Evolutionary conservation across 2,329 filamentous ascomycete genomes (phyloP).

Genomic region (Dactylellina cionopaga): DNA sequence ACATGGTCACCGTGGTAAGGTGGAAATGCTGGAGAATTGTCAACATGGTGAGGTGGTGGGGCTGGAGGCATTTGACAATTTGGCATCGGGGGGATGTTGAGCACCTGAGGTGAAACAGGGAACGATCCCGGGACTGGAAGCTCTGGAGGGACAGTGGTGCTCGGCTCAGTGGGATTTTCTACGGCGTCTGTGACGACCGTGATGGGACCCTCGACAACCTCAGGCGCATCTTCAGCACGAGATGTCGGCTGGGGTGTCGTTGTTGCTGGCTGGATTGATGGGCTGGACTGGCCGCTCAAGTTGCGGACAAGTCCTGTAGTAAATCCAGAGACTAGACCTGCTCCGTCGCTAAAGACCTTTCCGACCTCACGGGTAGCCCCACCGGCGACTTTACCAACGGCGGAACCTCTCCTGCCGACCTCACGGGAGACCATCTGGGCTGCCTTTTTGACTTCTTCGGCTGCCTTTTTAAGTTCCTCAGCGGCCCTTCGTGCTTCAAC

Average conservation of each 20-base stretch:
- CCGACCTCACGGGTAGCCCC: slow-evolving; percentile 55
- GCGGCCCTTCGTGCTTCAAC: slow-evolving; percentile 39
- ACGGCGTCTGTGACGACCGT: not conserved
- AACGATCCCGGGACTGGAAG: slow-evolving; percentile 38
- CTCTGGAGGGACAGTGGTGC: not conserved
- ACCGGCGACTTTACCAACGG: slow-evolving; percentile 48
- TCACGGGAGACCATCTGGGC: slow-evolving; percentile 38
- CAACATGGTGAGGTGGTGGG: slow-evolving; percentile 5
- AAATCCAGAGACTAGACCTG: slow-evolving; percentile 42
- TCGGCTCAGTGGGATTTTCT: not conserved
- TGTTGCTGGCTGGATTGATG: not conserved
- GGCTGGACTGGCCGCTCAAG: slow-evolving; percentile 35
- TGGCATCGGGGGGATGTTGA: not conserved
- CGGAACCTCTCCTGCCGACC: slow-evolving; percentile 36
- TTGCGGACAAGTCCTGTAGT: slow-evolving; percentile 47
- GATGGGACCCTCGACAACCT: slow-evolving; percentile 23
- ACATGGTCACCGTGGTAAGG: not conserved
- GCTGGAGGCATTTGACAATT: not conserved
- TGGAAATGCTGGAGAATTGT: slow-evolving; percentile 33
- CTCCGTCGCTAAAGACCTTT: slow-evolving; percentile 52
- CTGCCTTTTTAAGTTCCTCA: slow-evolving; percentile 47
- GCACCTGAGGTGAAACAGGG: slow-evolving; percentile 21
- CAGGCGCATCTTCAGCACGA: slow-evolving; percentile 27
- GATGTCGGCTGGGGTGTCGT: not conserved
- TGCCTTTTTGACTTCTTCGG: slow-evolving; percentile 42